Base-by-base conservation (phyloP, 2,329 filamentous ascomycete genomes). In the Graphium sp. region DNA sequence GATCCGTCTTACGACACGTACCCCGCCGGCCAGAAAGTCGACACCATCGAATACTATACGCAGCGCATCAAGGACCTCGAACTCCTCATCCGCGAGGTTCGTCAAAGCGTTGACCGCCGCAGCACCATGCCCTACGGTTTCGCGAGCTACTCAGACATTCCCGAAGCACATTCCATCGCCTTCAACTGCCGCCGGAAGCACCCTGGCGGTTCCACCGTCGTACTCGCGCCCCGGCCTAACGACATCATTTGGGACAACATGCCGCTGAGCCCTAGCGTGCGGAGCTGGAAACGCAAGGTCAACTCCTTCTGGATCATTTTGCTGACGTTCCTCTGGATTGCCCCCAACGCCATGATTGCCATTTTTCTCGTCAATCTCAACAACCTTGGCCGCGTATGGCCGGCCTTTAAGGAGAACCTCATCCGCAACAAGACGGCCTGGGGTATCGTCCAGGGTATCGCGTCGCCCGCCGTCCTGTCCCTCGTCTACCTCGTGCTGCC, bases 241-340 rank as follows among this genome's bases (percentile, higher is more conserved):
- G 87, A 95, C 47, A 69, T 98, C 30, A 92, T 98, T 38, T 98
- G 89, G 89, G 77, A 83, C 47, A 98, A 98, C 43, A 67, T 98
- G 56, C 66, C 72, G 5, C 56, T 95, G 32, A 69, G 63, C 11
- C 73, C 73, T 22, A 58, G 67, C 17, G 66, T 73, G 1, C 70
- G 85, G 30, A 66, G 66, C 35, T 79, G 77, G 56, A 77, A 77
- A 41, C 64, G 75, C 22, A 64, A 87, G 35, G 62, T 83, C 42
- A 92, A 89, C 53, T 78, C 78, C 34, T 50, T 93, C 32, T 94
- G 85, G 83, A 75, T 93, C 23, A 57, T 67, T 4, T 41, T 87
- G 1, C 55, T 98, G 29, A 95, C 87, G 0, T 34, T 92, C 2
- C 46, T 91, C 6, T 98, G 85, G 79, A 75, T 92, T 35, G 83